Evolutionary conservation across 306 rosid species (phyloP).

Genomic region (Cicer arietinum): DNA sequence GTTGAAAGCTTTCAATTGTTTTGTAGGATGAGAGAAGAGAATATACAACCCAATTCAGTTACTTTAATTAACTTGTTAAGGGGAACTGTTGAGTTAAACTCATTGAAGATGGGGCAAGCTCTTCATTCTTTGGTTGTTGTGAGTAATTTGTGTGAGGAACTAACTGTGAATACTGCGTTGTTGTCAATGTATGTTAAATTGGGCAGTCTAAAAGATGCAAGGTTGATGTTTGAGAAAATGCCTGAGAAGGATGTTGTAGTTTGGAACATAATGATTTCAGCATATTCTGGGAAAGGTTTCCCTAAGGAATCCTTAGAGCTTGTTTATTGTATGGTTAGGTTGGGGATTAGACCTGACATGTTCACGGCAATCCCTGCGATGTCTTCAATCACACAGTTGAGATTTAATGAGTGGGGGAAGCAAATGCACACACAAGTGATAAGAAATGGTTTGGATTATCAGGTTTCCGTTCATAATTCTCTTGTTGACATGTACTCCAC

Average conservation of each 20-base stretch:
- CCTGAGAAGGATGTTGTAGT: slow-evolving; percentile 72
- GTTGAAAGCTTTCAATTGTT: slow-evolving; percentile 48
- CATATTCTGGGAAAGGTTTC: slow-evolving; percentile 50
- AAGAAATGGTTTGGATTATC: slow-evolving; percentile 70
- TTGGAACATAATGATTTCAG: slow-evolving; percentile 79
- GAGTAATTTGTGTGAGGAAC: slow-evolving; percentile 53
- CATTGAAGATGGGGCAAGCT: slow-evolving; percentile 51
- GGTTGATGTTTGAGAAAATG: slow-evolving; percentile 64
- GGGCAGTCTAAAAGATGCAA: slow-evolving; percentile 55
- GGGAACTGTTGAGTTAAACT: slow-evolving; percentile 53
- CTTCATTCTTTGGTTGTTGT: slow-evolving; percentile 60
- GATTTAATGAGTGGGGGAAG: slow-evolving; percentile 57
- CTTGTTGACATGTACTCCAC: slow-evolving; percentile 74
- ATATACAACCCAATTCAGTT: slow-evolving; percentile 48
- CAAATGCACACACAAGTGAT: slow-evolving; percentile 72
- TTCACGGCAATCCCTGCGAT: slow-evolving; percentile 73
- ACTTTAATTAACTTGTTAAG: slow-evolving; percentile 56
- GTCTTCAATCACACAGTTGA: slow-evolving; percentile 62
- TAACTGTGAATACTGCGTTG: slow-evolving; percentile 69
- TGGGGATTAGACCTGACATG: slow-evolving; percentile 68
- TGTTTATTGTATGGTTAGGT: slow-evolving; percentile 60
- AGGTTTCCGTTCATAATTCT: slow-evolving; percentile 69
- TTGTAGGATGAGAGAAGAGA: slow-evolving; percentile 54
- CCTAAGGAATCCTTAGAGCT: slow-evolving; percentile 57
- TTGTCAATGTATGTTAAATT: slow-evolving; percentile 73